These are phyloP conservation scores for Chenopodium suecicum DNA, from an alignment of 148 eudicot species.

Conservation along the genomic window DNA sequence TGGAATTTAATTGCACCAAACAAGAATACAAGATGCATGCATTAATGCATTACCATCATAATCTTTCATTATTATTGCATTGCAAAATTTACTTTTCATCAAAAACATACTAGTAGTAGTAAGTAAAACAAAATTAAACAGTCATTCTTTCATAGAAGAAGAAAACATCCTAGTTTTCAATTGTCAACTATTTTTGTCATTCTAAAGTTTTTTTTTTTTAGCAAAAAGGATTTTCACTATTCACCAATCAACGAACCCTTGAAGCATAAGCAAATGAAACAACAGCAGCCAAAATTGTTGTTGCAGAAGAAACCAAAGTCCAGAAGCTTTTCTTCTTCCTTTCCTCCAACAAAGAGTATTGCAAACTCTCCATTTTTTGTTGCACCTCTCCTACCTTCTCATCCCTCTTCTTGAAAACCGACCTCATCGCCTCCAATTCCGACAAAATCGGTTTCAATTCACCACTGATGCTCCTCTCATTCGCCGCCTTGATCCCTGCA, in stretches of 20 bases:
- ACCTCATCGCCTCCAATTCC: conserved; percentile 55
- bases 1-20: too few relatives aligned
- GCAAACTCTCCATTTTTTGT: conserved; percentile 46
- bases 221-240: neutral
- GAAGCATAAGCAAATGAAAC: conserved; percentile 64
- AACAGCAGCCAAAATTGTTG: conserved; percentile 74
- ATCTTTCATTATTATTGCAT: neutral
- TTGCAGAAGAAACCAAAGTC: conserved; percentile 70
- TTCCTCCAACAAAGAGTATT: conserved; percentile 45
- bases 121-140: conserved; percentile 5
- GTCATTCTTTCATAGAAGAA: neutral
- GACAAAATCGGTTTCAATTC: conserved; percentile 36
- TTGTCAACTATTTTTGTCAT: neutral
- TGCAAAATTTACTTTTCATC: conserved; percentile 1
- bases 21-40: neutral
- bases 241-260: conserved; percentile 36
- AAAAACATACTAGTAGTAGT: neutral
- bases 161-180: conserved; percentile 9
- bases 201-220: too few relatives aligned
- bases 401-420: conserved; percentile 49
- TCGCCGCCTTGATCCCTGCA: neutral
- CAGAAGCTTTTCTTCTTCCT: conserved; percentile 68
- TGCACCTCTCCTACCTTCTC: conserved; percentile 55
- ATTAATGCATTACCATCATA: neutral
- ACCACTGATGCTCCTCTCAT: conserved; percentile 34